A percentile compares a stretch with the other conserved stretches of the same genome.
phyloP scores from a whole-genome alignment of 257 asterid genomes.

The Rauvolfia tetraphylla region DNA sequence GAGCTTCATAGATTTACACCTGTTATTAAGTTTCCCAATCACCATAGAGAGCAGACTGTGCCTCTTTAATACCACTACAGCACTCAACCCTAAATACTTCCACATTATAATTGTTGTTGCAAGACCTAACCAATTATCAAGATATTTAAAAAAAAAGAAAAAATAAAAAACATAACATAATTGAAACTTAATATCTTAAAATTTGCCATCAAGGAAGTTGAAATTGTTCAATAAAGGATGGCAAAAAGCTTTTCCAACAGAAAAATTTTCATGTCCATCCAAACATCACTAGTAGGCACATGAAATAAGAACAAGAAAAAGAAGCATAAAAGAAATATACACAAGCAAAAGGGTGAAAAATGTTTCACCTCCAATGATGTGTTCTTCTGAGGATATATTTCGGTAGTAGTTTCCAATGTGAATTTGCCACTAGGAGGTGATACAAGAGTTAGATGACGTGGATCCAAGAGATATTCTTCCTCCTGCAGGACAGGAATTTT shows the following conservation, averaged over 20 bases:
- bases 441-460: conserved; percentile 67
- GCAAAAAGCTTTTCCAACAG: not conserved
- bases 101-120: not conserved
- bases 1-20: not conserved
- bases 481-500: conserved; percentile 46
- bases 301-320: not conserved
- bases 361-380: conserved; percentile 80
- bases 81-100: not conserved
- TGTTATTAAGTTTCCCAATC: not conserved
- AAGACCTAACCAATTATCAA: not conserved
- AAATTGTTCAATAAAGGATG: not conserved
- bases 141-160: too few relatives aligned
- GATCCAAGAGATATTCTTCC: conserved; percentile 50
- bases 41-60: not conserved
- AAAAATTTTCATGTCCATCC: not conserved
- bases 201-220: not conserved
- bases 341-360: not conserved
- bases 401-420: conserved; percentile 71
- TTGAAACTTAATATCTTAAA: not conserved
- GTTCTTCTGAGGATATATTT: conserved; percentile 82
- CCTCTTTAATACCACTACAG: not conserved
- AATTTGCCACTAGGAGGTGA: conserved; percentile 81
- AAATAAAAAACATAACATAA: not conserved
- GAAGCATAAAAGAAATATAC: not conserved
- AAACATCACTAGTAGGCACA: not conserved